A percentile compares a stretch with the other conserved stretches of the same genome.
These are phyloP conservation scores for Atkinsonella texensis DNA, from an alignment of 2,329 filamentous ascomycete species.

Conservation along the genomic window DNA sequence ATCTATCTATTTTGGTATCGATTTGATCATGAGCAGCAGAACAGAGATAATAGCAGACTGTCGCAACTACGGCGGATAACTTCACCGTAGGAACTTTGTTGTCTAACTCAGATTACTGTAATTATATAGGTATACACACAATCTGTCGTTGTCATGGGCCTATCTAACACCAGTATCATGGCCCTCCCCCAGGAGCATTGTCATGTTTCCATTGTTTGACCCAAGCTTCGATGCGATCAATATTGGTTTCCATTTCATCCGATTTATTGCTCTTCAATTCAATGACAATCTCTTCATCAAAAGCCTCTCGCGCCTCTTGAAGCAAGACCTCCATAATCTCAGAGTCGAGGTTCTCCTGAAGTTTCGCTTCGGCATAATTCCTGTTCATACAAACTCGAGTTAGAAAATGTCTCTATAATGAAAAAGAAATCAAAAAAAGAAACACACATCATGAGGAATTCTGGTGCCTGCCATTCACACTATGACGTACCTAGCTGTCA, in stretches of 20 bases:
- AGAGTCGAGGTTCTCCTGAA: conserved; percentile 92
- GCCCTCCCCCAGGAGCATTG: conserved; percentile 1
- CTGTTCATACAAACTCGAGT: conserved; percentile 24
- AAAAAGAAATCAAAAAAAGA: neutral
- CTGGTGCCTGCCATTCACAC: neutral
- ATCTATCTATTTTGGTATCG: neutral
- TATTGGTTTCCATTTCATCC: conserved; percentile 79
- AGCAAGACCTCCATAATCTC: conserved; percentile 96
- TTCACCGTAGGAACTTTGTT: neutral
- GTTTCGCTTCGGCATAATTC: conserved; percentile 72
- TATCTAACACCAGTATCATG: neutral
- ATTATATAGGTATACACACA: no score
- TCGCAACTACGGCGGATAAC: neutral
- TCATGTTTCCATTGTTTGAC: conserved; percentile 60
- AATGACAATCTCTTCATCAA: conserved; percentile 77
- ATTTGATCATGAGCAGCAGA: neutral
- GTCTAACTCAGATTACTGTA: neutral
- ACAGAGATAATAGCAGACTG: neutral
- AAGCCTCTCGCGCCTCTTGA: conserved; percentile 80
- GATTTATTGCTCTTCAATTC: conserved; percentile 72
- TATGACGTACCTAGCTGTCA: conserved; percentile 51
- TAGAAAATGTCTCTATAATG: neutral
- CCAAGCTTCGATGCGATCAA: conserved; percentile 76
- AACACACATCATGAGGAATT: neutral
- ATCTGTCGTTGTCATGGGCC: neutral